Percentiles rank a stretch among this genome's conserved stretches.
phyloP scores from a whole-genome alignment of 78 protist species.

The Paulinella micropora region DNA sequence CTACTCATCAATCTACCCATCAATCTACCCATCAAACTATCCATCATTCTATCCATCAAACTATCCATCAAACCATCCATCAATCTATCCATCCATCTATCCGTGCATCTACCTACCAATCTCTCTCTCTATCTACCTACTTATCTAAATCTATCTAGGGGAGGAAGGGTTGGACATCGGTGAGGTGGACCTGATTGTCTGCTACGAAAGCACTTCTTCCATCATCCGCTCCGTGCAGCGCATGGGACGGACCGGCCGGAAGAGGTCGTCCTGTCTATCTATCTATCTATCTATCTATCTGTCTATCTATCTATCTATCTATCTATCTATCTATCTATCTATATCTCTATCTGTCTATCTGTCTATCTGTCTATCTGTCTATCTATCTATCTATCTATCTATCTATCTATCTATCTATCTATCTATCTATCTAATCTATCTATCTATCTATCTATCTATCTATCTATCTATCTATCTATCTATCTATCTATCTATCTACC shows the following conservation, averaged over 20 bases:
- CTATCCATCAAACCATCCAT: too few species aligned
- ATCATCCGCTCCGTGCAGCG: conserved; percentile 70
- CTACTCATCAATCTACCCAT: too few species aligned
- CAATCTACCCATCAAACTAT: too few species aligned
- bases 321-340: not conserved
- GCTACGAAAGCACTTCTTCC: conserved; percentile 57
- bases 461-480: not conserved
- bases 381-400: not conserved
- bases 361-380: not conserved
- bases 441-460: not conserved
- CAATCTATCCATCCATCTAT: too few species aligned
- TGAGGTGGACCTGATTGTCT: conserved; percentile 76
- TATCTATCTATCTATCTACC: not conserved
- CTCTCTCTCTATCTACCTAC: too few species aligned
- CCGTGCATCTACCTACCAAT: too few species aligned
- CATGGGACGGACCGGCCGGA: conserved; percentile 85
- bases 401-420: not conserved
- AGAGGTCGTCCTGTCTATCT: conserved; percentile 15
- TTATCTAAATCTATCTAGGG: too few species aligned
- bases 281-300: not conserved
- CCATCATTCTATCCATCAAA: too few species aligned
- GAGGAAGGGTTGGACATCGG: conserved; percentile 33
- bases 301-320: not conserved
- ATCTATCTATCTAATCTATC: not conserved
- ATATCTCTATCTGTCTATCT: not conserved